Evolutionary conservation across 495 filamentous ascomycete genomes (phyloP).

Genomic region (Tuber microsphaerosporum): DNA sequence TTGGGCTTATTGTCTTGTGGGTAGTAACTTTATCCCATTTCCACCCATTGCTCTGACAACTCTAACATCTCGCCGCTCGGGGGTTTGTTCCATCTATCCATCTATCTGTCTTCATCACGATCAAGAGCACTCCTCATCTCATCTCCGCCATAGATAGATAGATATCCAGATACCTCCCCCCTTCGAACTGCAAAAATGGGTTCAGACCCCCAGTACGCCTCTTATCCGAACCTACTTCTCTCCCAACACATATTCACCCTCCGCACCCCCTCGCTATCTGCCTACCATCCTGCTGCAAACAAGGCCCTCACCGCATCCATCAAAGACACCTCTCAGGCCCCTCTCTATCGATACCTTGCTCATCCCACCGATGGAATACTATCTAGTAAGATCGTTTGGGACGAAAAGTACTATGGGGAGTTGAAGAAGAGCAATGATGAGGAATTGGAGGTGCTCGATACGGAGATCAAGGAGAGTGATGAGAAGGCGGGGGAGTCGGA

Average conservation of each 20-base stretch:
- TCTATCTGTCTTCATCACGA: conserved; percentile 15
- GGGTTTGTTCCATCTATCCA: neutral
- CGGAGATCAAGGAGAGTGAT: conserved; percentile 87
- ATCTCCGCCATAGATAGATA: conserved; percentile 7
- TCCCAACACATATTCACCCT: conserved; percentile 96
- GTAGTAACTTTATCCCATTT: neutral
- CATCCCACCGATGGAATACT: conserved; percentile 89
- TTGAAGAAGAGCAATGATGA: conserved; percentile 80
- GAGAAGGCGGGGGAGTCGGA: conserved; percentile 96
- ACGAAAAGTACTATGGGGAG: conserved; percentile 77
- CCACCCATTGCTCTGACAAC: neutral
- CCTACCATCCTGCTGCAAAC: conserved; percentile 61
- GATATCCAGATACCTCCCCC: neutral
- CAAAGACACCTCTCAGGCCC: conserved; percentile 88
- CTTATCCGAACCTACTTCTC: conserved; percentile 84
- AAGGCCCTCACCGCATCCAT: conserved; percentile 90
- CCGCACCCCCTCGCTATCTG: conserved; percentile 74
- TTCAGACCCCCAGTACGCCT: conserved; percentile 91
- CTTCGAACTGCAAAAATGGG: conserved; percentile 62
- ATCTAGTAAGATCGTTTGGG: conserved; percentile 57
- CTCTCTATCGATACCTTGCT: conserved; percentile 88
- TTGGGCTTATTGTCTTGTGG: neutral
- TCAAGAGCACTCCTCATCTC: conserved; percentile 15
- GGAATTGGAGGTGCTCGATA: conserved; percentile 84
- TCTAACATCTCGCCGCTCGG: neutral